A percentile compares a stretch with the other conserved stretches of the same genome.
phyloP scores from a whole-genome alignment of 2,329 filamentous ascomycete genomes.

The Didymella pinodella region DNA sequence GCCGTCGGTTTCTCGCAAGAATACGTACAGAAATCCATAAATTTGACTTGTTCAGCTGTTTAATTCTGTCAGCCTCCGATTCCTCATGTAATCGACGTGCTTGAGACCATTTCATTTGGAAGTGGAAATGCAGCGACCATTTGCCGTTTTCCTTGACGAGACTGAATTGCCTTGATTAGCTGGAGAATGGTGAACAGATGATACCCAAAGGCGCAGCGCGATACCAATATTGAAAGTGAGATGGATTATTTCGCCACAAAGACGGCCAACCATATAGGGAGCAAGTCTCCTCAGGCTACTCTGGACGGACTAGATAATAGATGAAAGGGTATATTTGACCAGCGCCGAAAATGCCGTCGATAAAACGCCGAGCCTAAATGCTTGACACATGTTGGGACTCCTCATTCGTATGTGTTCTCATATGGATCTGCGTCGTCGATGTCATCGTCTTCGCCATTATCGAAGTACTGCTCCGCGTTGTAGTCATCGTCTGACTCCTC shows the following conservation, averaged over 20 bases:
- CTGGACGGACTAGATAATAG: conserved; percentile 6
- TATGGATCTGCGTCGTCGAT: conserved; percentile 49
- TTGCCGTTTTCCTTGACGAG: neutral
- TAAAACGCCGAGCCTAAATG: conserved; percentile 10
- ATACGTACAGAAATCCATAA: neutral
- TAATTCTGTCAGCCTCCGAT: neutral
- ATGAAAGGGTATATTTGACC: conserved; percentile 29
- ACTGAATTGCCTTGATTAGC: neutral
- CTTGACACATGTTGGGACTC: neutral
- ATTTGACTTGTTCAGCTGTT: neutral
- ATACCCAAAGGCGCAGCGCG: neutral
- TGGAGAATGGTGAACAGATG: neutral
- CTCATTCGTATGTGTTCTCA: conserved; percentile 47
- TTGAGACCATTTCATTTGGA: neutral
- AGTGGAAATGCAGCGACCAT: neutral
- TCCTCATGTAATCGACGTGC: too few species aligned
- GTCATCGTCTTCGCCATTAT: conserved; percentile 60
- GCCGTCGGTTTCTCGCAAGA: neutral
- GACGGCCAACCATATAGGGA: neutral
- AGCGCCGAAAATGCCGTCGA: conserved; percentile 23
- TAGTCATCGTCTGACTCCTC: conserved; percentile 73
- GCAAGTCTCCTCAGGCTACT: neutral
- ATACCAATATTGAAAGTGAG: neutral
- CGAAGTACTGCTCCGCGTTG: conserved; percentile 66
- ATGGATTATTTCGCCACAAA: neutral